phyloP scores from a whole-genome alignment of 352 stramenopile genomes.

The Globisporangium alternatum region DNA sequence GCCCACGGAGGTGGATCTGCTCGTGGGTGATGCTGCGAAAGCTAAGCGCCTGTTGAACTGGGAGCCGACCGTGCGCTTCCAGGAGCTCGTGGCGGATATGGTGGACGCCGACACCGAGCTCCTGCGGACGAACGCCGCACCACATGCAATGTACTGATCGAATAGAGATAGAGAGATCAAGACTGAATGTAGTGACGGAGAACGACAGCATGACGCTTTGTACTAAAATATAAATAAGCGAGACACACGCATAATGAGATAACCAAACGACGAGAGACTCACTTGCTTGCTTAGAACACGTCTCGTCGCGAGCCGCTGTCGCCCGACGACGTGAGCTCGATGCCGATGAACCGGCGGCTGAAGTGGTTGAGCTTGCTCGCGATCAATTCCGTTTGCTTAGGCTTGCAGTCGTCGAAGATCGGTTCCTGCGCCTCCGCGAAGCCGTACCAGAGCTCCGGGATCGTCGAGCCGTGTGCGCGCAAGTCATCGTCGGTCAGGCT shows the following conservation, averaged over 20 bases:
- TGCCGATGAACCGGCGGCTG: slow-evolving; percentile 55
- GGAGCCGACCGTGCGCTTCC: slow-evolving; percentile 90
- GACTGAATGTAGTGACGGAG: neutral
- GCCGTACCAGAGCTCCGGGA: slow-evolving; percentile 60
- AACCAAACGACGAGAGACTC: neutral
- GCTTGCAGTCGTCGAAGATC: slow-evolving; percentile 20
- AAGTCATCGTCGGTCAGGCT: slow-evolving; percentile 52
- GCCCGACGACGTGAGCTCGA: slow-evolving; percentile 36
- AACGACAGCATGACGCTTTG: neutral
- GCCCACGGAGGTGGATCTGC: slow-evolving; percentile 97
- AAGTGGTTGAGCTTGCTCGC: slow-evolving; percentile 57
- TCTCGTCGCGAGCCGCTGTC: slow-evolving; percentile 37
- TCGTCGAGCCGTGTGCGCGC: slow-evolving; percentile 33
- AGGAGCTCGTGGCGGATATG: slow-evolving; percentile 96
- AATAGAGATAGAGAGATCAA: neutral
- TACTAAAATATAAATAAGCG: slow-evolving; percentile 13
- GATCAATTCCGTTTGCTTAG: slow-evolving; percentile 34
- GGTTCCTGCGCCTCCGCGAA: slow-evolving; percentile 42
- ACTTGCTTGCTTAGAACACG: slow-evolving; percentile 39
- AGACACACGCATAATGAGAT: slow-evolving; percentile 8
- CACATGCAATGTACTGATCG: slow-evolving; percentile 9
- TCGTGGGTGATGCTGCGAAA: slow-evolving; percentile 95
- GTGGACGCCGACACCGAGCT: slow-evolving; percentile 78
- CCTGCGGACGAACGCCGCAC: slow-evolving; percentile 16
- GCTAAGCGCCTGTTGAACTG: slow-evolving; percentile 91